Percentiles rank a stretch among this genome's conserved stretches.
Evolutionary conservation across 129 eudicot species (phyloP).

Genomic region (sunflower (Helianthus annuus)): HanXRQr2.0-SUNRISE NC_035446.2:137458299-137458798

Average conservation of each 20-base stretch:
- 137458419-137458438: no score
- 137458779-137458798: conserved; percentile 99
- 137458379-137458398: no score
- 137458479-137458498: no score
- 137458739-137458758: conserved; percentile 86
- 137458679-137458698: conserved; percentile 14
- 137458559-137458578: no score
- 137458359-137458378: background rate
- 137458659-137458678: background rate
- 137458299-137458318: conserved; percentile 99
- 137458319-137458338: conserved; percentile 95
- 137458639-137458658: background rate
- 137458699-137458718: conserved; percentile 81
- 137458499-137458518: no score
- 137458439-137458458: no score
- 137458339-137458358: conserved; percentile 46
- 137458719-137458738: conserved; percentile 75
- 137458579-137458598: no score
- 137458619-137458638: background rate
- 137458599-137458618: background rate
- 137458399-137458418: no score
- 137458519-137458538: no score
- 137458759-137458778: conserved; percentile 65
- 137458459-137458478: no score
- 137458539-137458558: no score